Evolutionary conservation across 1,139 yeast species (phyloP), one percentile per base, ranked within the genome.

Genomic region (Yamadazyma mexicana): DNA sequence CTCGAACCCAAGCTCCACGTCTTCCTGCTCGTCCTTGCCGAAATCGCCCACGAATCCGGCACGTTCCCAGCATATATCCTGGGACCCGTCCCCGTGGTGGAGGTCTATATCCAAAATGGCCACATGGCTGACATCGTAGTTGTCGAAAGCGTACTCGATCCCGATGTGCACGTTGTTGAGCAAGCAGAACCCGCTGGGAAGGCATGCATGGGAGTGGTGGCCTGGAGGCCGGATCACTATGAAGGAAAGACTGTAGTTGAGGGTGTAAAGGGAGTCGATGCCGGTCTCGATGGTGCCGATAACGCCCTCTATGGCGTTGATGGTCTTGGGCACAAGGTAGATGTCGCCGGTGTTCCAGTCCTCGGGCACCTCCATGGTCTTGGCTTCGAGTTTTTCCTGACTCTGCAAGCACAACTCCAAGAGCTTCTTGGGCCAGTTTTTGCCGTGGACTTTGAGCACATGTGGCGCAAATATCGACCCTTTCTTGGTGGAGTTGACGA

Each of bases 31-130:
- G 34, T 63, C 69, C 46, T 68, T 69, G 12, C 78, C 79, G 48
- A 69, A 71, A 41, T 77, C 79, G 2, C 79, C 77, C 9, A 60
- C 56, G 48, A 79, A 74, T 0, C 87, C 87, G 0, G 87, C 86
- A 48, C 86, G 69, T 51, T 82, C 83, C 91, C 92, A 87, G 50
- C 94, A 82, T 20, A 87, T 83, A 59, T 87, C 95, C 54, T 87
- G 96, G 5, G 87, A 78, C 4, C 96, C 96, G 59, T 87, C 96
- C n/a, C 96, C 96, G 55, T 87, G 96, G 55, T 87, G 96, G 37
- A 87, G 69, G 59, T 87, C 96, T 46, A 87, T 83, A 58, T 87
- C 96, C 27, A 87, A 64, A 20, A 87, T 83, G 1, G 85, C 92
- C 14, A 89, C 89, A 60, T 87, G 95, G 0, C 92, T 82, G 2